Conservation (phyloP, 2,329 filamentous ascomycete genomes). For the Periglandula ipomoeae region DNA sequence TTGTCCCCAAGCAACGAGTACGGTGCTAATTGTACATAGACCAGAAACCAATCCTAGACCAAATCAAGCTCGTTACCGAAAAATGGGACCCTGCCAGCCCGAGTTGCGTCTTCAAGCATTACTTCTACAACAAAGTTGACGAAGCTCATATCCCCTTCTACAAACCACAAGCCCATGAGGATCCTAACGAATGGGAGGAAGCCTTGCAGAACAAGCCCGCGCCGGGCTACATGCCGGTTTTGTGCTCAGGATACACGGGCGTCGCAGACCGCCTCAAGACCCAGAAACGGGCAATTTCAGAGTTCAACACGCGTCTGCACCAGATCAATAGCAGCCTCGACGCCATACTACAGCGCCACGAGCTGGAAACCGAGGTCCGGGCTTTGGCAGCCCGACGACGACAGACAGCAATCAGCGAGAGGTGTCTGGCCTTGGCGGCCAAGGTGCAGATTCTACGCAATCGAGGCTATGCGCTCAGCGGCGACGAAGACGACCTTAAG, state of each 20-base stretch:
- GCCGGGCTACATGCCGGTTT: conserved; percentile 65
- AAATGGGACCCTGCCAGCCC: conserved; percentile 66
- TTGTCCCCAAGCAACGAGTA: too few relatives aligned
- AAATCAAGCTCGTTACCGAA: conserved; percentile 58
- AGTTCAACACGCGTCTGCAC: conserved; percentile 65
- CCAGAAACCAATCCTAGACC: conserved; percentile 66
- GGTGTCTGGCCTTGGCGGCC: conserved; percentile 65
- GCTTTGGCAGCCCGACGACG: conserved; percentile 63
- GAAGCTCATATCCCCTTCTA: conserved; percentile 68
- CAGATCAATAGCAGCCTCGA: conserved; percentile 69
- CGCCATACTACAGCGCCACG: conserved; percentile 64
- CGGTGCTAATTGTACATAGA: conserved; percentile 17
- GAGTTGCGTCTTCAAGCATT: conserved; percentile 68
- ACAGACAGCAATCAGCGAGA: conserved; percentile 63
- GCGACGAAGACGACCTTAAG: conserved; percentile 69
- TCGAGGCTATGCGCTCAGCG: conserved; percentile 69
- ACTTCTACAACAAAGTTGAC: conserved; percentile 81
- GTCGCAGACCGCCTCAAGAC: conserved; percentile 63
- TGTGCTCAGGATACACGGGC: conserved; percentile 64
- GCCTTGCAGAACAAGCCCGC: conserved; percentile 72
- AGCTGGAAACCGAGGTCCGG: conserved; percentile 65
- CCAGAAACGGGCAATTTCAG: conserved; percentile 59
- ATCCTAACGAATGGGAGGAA: conserved; percentile 75
- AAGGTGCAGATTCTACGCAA: conserved; percentile 76
- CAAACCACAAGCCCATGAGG: conserved; percentile 59